Evolutionary conservation across 345 rosid genomes (phyloP).

Genomic region (Aethionema arabicum): DNA sequence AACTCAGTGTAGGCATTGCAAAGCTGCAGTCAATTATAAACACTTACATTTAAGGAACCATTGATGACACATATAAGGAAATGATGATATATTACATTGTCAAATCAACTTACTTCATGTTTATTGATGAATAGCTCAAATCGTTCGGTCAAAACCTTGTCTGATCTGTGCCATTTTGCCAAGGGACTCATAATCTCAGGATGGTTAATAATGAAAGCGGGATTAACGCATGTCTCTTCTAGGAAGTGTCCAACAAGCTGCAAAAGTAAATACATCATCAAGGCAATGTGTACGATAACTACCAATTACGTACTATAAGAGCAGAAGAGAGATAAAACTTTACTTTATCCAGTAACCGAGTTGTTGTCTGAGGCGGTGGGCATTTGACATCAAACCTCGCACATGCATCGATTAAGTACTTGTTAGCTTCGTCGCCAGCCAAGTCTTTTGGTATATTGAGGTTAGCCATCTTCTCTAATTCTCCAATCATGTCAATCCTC

Average conservation of each 20-base stretch:
- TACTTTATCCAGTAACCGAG: slow-evolving; percentile 92
- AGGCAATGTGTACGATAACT: not conserved
- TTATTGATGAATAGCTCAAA: slow-evolving; percentile 89
- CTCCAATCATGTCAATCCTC: slow-evolving; percentile 90
- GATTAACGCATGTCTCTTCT: slow-evolving; percentile 90
- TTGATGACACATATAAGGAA: slow-evolving; percentile 3
- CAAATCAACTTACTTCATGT: slow-evolving; percentile 60
- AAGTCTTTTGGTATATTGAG: slow-evolving; percentile 86
- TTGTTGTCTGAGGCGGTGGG: slow-evolving; percentile 86
- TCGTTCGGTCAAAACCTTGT: slow-evolving; percentile 77
- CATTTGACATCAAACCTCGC: slow-evolving; percentile 76
- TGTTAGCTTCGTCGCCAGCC: slow-evolving; percentile 75
- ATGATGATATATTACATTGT: not conserved
- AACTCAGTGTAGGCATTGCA: slow-evolving; percentile 97
- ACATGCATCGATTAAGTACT: slow-evolving; percentile 70
- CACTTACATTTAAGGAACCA: not conserved
- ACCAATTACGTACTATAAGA: slow-evolving; percentile 1
- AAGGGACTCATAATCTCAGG: slow-evolving; percentile 92
- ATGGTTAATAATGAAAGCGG: slow-evolving; percentile 88
- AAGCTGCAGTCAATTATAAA: slow-evolving; percentile 43
- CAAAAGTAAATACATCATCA: not conserved
- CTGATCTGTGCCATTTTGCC: slow-evolving; percentile 88
- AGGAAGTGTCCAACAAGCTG: slow-evolving; percentile 97
- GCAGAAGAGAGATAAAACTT: slow-evolving; percentile 7
- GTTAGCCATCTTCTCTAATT: slow-evolving; percentile 81